Base-by-base conservation (phyloP, 495 filamentous ascomycete genomes). In the Neurospora sublineolata region DNA sequence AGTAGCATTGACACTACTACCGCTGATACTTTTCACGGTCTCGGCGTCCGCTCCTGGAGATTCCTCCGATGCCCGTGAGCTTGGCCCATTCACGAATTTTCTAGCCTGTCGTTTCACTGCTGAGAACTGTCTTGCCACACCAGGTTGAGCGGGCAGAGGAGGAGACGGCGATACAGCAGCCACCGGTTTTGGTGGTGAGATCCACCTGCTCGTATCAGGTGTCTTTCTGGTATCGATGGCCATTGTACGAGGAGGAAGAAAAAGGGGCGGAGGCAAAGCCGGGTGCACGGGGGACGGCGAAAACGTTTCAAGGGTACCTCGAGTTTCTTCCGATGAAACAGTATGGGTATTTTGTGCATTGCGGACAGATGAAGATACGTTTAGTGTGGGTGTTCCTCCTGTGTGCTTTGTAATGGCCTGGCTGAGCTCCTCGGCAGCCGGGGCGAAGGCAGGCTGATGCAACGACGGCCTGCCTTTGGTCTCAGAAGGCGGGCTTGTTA, bases 1-100 rank as follows among this genome's bases (percentile, higher is more conserved):
- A 16, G 36, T 27, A 44, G 58, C 20, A 39, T 37, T 40, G 33
- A 18, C 9, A 23, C 70, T 37, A 68, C 70, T 36, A 30, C 9
- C 41, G 14, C 14, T 64, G 27, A 12, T 18, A 33, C 52, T 64
- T 64, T 64, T 33, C 6, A 64, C 3, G 14, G 27, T 18, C 10
- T 72, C 72, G 3, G 70, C 70, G 16, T 75, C 73, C 9, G 73
- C 69, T 69, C 70, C 44, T 18, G 70, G 38, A 12, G 69, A 46
- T 30, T 68, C 38, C 30, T 73, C 71, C 27, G 69, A n/a, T 20
- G 67, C 64, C 46, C 69, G 44, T 0, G 72, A 70, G 40, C 68
- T 72, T 39, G 38, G 46, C 18, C 69, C 36, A 20, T 71, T 71
- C 12, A 58, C 68, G 10, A 75, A 18, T 7, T 70, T 72, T 30